These are phyloP conservation scores for Penicillium sp. DNA, from an alignment of 2,329 filamentous ascomycete genomes.

Conservation along the genomic window DNA sequence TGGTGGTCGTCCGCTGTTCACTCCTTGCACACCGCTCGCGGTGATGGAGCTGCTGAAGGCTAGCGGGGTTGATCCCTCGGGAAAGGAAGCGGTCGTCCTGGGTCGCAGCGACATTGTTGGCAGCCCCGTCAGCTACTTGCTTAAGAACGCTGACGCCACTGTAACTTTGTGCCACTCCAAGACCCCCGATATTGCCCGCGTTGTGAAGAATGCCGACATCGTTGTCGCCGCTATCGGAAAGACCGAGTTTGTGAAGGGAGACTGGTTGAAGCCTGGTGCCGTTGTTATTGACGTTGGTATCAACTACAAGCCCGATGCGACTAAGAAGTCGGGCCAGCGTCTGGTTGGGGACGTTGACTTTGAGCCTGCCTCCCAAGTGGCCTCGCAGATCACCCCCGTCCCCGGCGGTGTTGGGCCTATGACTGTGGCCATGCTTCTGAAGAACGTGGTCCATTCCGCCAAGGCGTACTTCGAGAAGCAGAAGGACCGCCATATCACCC, in stretches of 20 bases:
- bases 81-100: conserved; percentile 92
- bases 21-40: conserved; percentile 94
- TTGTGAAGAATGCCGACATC: conserved; percentile 82
- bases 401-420: conserved; percentile 96
- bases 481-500: conserved; percentile 73
- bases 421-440: conserved; percentile 97
- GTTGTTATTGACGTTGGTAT: conserved; percentile 97
- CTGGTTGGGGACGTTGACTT: conserved; percentile 95
- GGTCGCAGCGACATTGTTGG: conserved; percentile 97
- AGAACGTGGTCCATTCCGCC: conserved; percentile 89
- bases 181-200: conserved; percentile 68
- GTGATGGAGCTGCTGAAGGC: conserved; percentile 90
- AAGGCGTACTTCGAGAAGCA: conserved; percentile 77
- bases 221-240: conserved; percentile 89
- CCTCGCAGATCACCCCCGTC: conserved; percentile 91
- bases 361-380: conserved; percentile 76
- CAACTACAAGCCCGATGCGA: conserved; percentile 85
- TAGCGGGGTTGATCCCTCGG: conserved; percentile 74
- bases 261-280: conserved; percentile 92
- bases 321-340: conserved; percentile 87
- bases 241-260: conserved; percentile 83
- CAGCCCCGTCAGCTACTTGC: conserved; percentile 90
- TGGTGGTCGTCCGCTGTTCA: conserved; percentile 82
- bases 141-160: conserved; percentile 93
- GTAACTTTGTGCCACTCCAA: conserved; percentile 95